A percentile compares a stretch with the other conserved stretches of the same genome.
Evolutionary conservation across 768 basidiomycete genomes (phyloP).

Genomic region (Suillus discolor): DNA sequence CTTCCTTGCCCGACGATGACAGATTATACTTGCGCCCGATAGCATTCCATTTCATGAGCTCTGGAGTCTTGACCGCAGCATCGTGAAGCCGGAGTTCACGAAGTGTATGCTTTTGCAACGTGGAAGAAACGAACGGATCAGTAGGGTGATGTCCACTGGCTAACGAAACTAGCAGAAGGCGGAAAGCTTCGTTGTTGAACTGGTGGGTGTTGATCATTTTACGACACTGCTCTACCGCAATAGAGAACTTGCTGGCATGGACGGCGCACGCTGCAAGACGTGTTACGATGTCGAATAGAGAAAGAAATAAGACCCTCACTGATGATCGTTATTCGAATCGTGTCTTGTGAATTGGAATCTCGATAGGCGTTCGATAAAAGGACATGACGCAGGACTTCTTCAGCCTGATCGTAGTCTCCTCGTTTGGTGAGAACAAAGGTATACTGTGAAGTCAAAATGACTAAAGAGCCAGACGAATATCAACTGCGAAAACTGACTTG

Average conservation of each 20-base stretch:
- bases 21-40: constrained; percentile 59
- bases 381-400: constrained; percentile 78
- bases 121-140: constrained; percentile 75
- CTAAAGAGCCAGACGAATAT: constrained; percentile 10
- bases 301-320: constrained; percentile 49
- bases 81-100: constrained; percentile 78
- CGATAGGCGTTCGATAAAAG: constrained; percentile 75
- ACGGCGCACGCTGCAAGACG: constrained; percentile 69
- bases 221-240: constrained; percentile 74
- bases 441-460: constrained; percentile 50
- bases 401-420: constrained; percentile 64
- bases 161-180: constrained; percentile 74
- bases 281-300: not conserved
- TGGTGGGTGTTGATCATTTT: constrained; percentile 76
- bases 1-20: constrained; percentile 40
- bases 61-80: constrained; percentile 62
- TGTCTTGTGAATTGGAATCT: constrained; percentile 59
- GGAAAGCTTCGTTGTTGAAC: constrained; percentile 85
- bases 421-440: constrained; percentile 67
- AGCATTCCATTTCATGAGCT: constrained; percentile 62
- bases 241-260: constrained; percentile 50
- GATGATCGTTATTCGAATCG: constrained; percentile 75
- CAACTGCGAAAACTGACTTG: constrained; percentile 52
- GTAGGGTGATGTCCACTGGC: constrained; percentile 70
- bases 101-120: constrained; percentile 82